Evolutionary conservation across 1,284 basidiomycete species (phyloP).

Genomic region (Xerocomus minutiporus): DNA sequence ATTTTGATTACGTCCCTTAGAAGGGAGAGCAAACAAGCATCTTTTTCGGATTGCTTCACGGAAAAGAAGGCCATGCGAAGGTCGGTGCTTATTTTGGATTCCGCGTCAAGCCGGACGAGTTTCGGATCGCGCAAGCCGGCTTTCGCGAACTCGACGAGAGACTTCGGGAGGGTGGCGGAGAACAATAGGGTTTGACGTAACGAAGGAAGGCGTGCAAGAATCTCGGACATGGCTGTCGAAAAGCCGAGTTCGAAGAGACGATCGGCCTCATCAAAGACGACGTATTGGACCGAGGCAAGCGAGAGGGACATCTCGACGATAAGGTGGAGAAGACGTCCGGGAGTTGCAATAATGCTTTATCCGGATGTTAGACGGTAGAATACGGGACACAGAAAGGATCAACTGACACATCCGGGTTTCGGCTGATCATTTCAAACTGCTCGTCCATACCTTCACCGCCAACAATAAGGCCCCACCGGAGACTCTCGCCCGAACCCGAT

Average conservation of each 20-base stretch:
- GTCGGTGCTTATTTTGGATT: conserved; percentile 93
- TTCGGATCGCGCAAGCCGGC: conserved; percentile 94
- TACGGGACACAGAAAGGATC: conserved; percentile 5
- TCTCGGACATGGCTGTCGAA: conserved; percentile 87
- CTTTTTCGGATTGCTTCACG: conserved; percentile 91
- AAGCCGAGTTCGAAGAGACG: conserved; percentile 98
- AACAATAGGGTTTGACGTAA: conserved; percentile 91
- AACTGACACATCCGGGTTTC: conserved; percentile 90
- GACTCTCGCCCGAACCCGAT: conserved; percentile 50
- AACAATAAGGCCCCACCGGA: conserved; percentile 93
- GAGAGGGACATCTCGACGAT: conserved; percentile 97
- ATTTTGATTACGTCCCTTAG: conserved; percentile 86
- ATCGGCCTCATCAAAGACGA: conserved; percentile 98
- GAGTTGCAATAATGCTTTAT: conserved; percentile 89
- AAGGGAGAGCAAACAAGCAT: conserved; percentile 83
- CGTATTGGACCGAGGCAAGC: conserved; percentile 82
- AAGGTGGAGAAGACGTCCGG: conserved; percentile 93
- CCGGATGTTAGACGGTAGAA: conserved; percentile 9
- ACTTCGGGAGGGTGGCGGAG: conserved; percentile 94
- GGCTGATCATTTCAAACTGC: conserved; percentile 94
- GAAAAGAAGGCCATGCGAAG: conserved; percentile 93
- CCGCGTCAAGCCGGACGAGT: conserved; percentile 90
- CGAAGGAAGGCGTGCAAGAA: conserved; percentile 81
- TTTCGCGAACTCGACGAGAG: conserved; percentile 95
- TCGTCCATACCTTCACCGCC: conserved; percentile 96